Evolutionary conservation across 2,329 filamentous ascomycete species (phyloP), one percentile per base, ranked within the genome.

Genomic region (Botryotinia calthae): DNA sequence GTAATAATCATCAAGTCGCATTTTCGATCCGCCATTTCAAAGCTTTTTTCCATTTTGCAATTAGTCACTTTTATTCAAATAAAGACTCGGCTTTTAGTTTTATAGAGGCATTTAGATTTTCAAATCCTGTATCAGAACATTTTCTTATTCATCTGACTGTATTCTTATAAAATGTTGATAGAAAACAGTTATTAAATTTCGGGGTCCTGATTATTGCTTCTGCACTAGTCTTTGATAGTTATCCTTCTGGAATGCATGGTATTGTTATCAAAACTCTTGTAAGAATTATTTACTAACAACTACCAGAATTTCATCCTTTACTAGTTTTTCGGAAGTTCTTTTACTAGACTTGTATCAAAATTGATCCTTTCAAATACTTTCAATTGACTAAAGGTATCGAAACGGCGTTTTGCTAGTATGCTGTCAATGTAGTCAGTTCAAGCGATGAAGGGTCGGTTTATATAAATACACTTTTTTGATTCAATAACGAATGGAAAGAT

Each of bases 191-290:
- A 5, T 56, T 73, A 2, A 77, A 72, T 67, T 71, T 73, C 59
- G 62, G 51, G 68, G 44, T 72, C 2, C 74, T 72, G 16, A 68
- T 76, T 31, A 73, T 79, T 42, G 73, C 74, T 16, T 78, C 73
- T 28, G 65, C 66, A 9, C 59, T 79, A 28, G 31, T 76, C 2
- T 72, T 78, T 56, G 75, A 79, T 72, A 76, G 73, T 34, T 79
- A 75, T 56, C 74, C 75, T 56, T n/a, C 54, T 56, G 54, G 54
- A 56, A 56, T 56, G 54, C 0, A 70, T 73, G 16, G 66, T 70
- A 42, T 76, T 78, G n/a, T 31, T 31, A 56, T 31, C 4, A 16
- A 14, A 56, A 56, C n/a, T 31, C n/a, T 56, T 4, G 4, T 25
- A 2, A 73, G 73, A 78, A 34, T 4, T 14, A 1, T 25, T 40